Evolutionary conservation across 1,284 basidiomycete genomes (phyloP).

Genomic region (Heterobasidion irregulare): DNA sequence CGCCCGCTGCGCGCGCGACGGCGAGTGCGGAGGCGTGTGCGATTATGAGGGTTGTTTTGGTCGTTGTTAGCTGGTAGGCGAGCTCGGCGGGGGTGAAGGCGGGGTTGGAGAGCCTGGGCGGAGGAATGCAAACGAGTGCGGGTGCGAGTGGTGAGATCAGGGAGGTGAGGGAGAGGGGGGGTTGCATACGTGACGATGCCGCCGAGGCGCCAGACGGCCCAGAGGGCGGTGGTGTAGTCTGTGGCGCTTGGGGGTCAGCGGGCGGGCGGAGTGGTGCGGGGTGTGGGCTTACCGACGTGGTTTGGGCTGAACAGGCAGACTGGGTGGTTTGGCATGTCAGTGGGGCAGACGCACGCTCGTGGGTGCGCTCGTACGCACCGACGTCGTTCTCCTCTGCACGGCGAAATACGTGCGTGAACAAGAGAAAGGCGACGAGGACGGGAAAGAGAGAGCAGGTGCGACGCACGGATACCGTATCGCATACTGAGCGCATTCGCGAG

Average conservation of each 20-base stretch:
- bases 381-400: conserved; percentile 35
- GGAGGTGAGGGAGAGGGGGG: background rate
- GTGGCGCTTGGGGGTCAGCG: background rate
- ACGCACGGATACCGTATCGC: conserved; percentile 32
- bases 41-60: background rate
- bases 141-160: conserved; percentile 28
- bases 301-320: conserved; percentile 65
- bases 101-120: conserved; percentile 49
- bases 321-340: conserved; percentile 14
- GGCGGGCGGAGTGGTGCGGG: conserved; percentile 3
- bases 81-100: conserved; percentile 29
- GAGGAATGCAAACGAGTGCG: background rate
- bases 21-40: conserved; percentile 3
- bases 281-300: conserved; percentile 39
- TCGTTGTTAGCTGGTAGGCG: conserved; percentile 2
- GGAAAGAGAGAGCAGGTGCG: no score
- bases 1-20: conserved; percentile 5
- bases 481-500: conserved; percentile 52
- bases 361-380: conserved; percentile 24
- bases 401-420: no score
- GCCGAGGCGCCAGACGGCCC: conserved; percentile 69
- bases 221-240: conserved; percentile 68
- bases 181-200: conserved; percentile 36
- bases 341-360: conserved; percentile 1
- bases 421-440: no score